Percentiles rank a stretch among this genome's conserved stretches.
These are phyloP conservation scores for Phytophthora macrochlamydospora DNA, from an alignment of 352 stramenopile species.

Conservation along the genomic window DNA sequence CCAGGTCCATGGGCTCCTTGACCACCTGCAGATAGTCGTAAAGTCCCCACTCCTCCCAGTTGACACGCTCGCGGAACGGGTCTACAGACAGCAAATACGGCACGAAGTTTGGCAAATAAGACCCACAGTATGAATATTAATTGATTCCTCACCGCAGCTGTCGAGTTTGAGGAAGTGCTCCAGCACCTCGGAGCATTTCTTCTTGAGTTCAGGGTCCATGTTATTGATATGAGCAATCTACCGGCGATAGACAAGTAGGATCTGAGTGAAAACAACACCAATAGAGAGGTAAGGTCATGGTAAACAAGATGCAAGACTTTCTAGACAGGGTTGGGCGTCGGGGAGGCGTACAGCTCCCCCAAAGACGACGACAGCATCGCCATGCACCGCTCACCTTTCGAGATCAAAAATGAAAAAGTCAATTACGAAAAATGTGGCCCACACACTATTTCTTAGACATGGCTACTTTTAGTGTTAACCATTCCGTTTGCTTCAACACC, in stretches of 20 bases:
- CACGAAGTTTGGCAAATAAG: no score
- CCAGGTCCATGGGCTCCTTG: constrained; percentile 93
- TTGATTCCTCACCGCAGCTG: constrained; percentile 50
- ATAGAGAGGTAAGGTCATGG: constrained; percentile 9
- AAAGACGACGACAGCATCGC: not conserved
- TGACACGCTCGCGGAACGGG: constrained; percentile 86
- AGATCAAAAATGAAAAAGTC: not conserved
- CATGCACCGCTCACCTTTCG: constrained; percentile 24
- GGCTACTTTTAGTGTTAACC: not conserved
- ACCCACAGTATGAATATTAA: not conserved
- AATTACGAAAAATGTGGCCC: no score
- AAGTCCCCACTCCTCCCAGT: constrained; percentile 90
- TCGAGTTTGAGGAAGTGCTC: constrained; percentile 87
- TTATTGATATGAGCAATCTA: not conserved
- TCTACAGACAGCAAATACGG: constrained; percentile 38
- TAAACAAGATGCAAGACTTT: not conserved
- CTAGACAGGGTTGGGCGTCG: not conserved
- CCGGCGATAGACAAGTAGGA: not conserved
- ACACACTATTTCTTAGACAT: not conserved
- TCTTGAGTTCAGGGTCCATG: constrained; percentile 84
- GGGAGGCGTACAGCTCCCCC: not conserved
- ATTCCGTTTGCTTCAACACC: constrained; percentile 20
- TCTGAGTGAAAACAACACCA: constrained; percentile 15
- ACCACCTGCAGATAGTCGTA: constrained; percentile 92
- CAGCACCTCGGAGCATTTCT: constrained; percentile 81